Evolutionary conservation across 192 early-diverging fungal genomes (phyloP), one percentile per base, ranked within the genome.

Genomic region (Backusella mclennaniae): DNA sequence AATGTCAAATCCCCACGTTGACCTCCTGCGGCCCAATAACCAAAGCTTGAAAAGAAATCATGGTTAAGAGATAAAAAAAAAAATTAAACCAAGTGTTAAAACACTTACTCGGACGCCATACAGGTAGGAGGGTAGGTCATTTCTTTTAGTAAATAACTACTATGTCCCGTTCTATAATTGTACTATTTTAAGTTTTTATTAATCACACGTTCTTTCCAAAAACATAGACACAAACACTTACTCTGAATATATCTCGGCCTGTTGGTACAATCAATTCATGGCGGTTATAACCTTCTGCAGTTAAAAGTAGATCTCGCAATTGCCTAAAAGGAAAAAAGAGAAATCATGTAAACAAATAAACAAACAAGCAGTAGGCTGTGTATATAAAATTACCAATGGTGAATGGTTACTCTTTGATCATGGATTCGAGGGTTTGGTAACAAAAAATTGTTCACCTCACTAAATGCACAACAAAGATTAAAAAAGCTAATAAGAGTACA

Each of bases 21-120:
- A n/a, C 97, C 97, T 46, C 97, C 97, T 26, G 92, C 95, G 1
- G 95, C 97, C 52, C 96, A 85, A 77, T 90, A 98, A 21, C 95
- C 96, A 71, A 49, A 66, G 0, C 33, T 76, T 59, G 23, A 59
- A 23, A 59, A 26, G 4, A 1, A 59, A 49, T 49, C 11, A 2
- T 49, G 4, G 6, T 49, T 19, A 49, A 49, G 19, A 49, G 4
- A 49, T 19, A 49, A 7, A 14, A 39, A 36, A 8, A 38, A 26
- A 4, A 15, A 7, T 38, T 19, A 14, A 31, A 31, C 31, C 31
- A 31, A 31, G 31, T 31, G n/a, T 36, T 1, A 33, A 26, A 76
- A 11, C 21, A 71, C 75, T 36, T 89, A 91, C 87, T 88, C 87
- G 8, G 91, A 82, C 1, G 92, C 87, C 81, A 96, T 88, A 4